Base-by-base conservation (phyloP, 352 stramenopile species). In the Globisporangium takayamanum region DNA sequence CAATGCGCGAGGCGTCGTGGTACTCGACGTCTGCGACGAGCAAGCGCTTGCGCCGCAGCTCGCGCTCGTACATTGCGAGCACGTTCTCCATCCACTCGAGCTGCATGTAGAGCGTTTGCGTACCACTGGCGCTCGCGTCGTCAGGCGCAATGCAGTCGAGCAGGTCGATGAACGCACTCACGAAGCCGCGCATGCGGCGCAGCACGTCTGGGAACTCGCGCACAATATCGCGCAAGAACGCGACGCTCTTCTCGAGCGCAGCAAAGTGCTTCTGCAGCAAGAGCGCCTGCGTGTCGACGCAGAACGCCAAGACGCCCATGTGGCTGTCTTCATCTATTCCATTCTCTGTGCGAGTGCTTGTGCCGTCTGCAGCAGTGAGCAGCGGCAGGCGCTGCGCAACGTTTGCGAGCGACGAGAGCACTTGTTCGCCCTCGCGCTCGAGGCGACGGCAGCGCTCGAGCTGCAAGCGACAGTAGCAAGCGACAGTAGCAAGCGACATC, bases 71-170 rank as follows among this genome's bases (percentile, higher is more conserved):
- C 82, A 92, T 92, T 44, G 54, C 48, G 28, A 78, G 56, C 51
- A 89, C 82, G 30, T 74, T 87, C 59, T 89, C 78, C 74, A 88
- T 89, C 82, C 82, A 92, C 63, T 90, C 82, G 48, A 81, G 68
- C 61, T 79, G 45, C 22, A 72, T 54, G 20, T 57, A 37, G n/a
- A 69, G 22, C 30, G 63, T 47, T 16, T 28, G 10, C 0, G 50
- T 42, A 20, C 51, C 39, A 22, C 50, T n/a, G 5, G 11, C 30
- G 5, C 45, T 44, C 16, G 53, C 58, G n/a, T 68, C 57, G 5
- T 55, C 55, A 4, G 52, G 16, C 12, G 61, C 60, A 5, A 74
- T 36, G 16, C 56, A 44, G 47, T 76, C 65, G 41, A 73, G 44
- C n/a, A 81, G 57, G 10, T 75, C 68, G n/a, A 42, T 42, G 46